phyloP scores from a whole-genome alignment of 441 rosid species.

The Erysimum pusillum region DNA sequence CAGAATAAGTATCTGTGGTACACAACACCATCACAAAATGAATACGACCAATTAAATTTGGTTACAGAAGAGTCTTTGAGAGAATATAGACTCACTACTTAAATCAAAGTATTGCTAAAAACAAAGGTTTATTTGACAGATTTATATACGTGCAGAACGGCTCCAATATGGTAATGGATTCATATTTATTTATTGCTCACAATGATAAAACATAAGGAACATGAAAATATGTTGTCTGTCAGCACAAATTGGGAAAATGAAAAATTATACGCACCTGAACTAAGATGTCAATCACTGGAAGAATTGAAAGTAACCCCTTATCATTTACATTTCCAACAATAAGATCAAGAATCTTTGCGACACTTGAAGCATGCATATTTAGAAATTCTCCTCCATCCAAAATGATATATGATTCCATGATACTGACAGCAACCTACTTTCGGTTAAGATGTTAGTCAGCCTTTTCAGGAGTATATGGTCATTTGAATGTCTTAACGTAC shows the following conservation, averaged over 20 bases:
- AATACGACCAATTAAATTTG: background rate
- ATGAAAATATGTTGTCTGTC: conserved; percentile 3
- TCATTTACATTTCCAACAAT: conserved; percentile 96
- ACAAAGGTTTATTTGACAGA: conserved; percentile 12
- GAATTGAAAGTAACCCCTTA: conserved; percentile 77
- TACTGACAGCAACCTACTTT: conserved; percentile 85
- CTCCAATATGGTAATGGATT: conserved; percentile 1
- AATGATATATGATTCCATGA: conserved; percentile 82
- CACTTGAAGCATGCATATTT: conserved; percentile 76
- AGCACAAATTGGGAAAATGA: conserved; percentile 18
- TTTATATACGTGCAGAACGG: background rate
- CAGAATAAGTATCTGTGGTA: background rate
- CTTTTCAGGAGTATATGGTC: background rate
- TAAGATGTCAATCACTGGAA: conserved; percentile 90
- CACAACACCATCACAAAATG: conserved; percentile 21
- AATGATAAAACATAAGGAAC: conserved; percentile 8
- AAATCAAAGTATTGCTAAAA: conserved; percentile 11
- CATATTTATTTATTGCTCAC: background rate
- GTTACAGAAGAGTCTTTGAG: background rate
- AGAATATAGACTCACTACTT: conserved; percentile 6
- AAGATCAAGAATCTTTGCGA: conserved; percentile 92
- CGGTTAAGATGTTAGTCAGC: conserved; percentile 31
- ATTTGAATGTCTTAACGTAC: conserved; percentile 30
- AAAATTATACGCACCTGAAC: conserved; percentile 73
- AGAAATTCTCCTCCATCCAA: conserved; percentile 89